Evolutionary conservation across 371 early-diverging fungal genomes (phyloP), one percentile per base, ranked within the genome.

Genomic region (Blakeslea trispora): DNA sequence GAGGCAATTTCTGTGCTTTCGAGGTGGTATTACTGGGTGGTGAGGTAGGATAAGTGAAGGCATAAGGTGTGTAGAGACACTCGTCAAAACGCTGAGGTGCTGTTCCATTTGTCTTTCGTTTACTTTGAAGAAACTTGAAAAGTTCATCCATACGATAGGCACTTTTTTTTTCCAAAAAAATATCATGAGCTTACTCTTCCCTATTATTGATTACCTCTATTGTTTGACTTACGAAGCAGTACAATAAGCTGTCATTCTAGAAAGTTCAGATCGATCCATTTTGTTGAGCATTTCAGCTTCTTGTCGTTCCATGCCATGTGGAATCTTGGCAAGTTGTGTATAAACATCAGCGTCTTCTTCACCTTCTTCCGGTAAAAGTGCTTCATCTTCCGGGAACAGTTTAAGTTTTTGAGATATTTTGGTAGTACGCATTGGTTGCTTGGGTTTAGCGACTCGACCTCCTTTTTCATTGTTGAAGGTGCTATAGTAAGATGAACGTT

Each of bases 321-420:
- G 79, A 35, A 79, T 74, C 41, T 75, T 70, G 0, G 79, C 71
- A 18, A 79, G 60, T 46, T 79, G 79, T 14, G 64, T 76, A 51
- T 79, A 79, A 0, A 79, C 79, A 53, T 73, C 72, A 8, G 66
- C 66, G 51, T 71, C 57, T 45, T 64, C 51, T 14, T 54, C 61
- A 3, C 40, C 23, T 14, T 66, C 61, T 1, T 59, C 55, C 7
- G 60, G 37, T 10, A 63, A 41, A 2, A 57, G 62, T 65, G 57
- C 62, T 9, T 87, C 86, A 21, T 91, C 93, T 57, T 92, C 92
- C 5, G 97, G 96, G 54, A 97, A 89, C 17, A 97, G 71, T 31
- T 91, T 88, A 11, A 96, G 76, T 73, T 97, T 97, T 68, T 94
- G 94, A n/a, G 91, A 88, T 32, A 86, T 90, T 64, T 94, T 95